Base-by-base conservation (phyloP, 2,329 filamentous ascomycete species). In the Botrytis byssoidea region DNA sequence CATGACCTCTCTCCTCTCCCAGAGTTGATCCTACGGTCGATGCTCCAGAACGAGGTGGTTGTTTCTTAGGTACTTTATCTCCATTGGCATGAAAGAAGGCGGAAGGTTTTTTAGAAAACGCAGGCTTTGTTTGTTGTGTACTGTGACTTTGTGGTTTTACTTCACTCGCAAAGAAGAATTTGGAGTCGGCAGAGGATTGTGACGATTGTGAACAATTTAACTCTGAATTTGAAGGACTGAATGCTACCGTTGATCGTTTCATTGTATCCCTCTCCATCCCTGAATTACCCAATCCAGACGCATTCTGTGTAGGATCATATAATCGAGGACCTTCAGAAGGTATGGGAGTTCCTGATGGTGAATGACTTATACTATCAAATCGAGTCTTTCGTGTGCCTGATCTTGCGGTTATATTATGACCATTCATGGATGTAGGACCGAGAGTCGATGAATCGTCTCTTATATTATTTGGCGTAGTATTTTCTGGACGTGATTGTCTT, bases 151-250 rank as follows among this genome's bases (percentile, higher is more conserved):
- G 55, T 59, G 70, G 61, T 78, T 88, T 91, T 57, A 88, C 92
- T 78, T 97, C 93, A 81, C 91, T 93, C 42, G 95, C 96, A 81
- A 97, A 95, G 82, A 99, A 98, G 86, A 98, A 98, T 84, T 94
- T 95, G 71, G 91, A 83, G 70, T 88, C 87, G 32, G 69, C 76
- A 44, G 74, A 48, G 63, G 78, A 74, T 48, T 78, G 72, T 18
- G 63, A 66, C 37, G 82, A 78, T 74, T 77, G 81, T 71, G 78
- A 74, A 35, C 72, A 76, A 29, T 79, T 78, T 12, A 76, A 74
- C 22, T 85, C 83, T 48, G 82, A 81, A 20, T 81, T 79, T 10
- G 80, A 77, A 9, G 85, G 80, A 76, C 80, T 83, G 74, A 86
- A 85, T 32, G 84, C 82, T 32, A 85, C 82, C 18, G 79, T 78